Conservation (phyloP, 768 basidiomycete genomes). For the Auriscalpium microsporum region DNA sequence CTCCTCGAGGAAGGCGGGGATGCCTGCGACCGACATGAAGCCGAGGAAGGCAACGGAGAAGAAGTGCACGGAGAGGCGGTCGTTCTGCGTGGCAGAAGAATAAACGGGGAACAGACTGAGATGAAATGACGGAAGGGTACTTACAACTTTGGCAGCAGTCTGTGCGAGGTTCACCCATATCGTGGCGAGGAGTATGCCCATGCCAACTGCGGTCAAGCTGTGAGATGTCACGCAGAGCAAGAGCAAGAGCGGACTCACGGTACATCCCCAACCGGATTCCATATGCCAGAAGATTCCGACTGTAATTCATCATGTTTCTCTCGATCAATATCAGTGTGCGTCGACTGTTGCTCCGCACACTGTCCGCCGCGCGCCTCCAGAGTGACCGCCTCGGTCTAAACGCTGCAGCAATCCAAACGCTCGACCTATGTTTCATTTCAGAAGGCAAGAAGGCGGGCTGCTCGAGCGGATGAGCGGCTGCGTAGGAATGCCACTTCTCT, state of each 20-base stretch:
- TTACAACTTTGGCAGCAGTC: slow-evolving; percentile 18
- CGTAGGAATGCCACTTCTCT: slow-evolving; percentile 4
- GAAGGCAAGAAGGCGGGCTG: no score
- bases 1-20: slow-evolving; percentile 52
- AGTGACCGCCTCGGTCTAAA: slow-evolving; percentile 16
- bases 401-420: not conserved
- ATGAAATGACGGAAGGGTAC: slow-evolving; percentile 13
- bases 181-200: slow-evolving; percentile 31
- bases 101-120: slow-evolving; percentile 19
- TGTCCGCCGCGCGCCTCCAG: not conserved
- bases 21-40: slow-evolving; percentile 54
- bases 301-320: slow-evolving; percentile 41
- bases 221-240: slow-evolving; percentile 14
- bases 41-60: slow-evolving; percentile 49
- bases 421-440: not conserved
- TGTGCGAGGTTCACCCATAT: slow-evolving; percentile 35
- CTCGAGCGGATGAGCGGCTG: not conserved
- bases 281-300: slow-evolving; percentile 48
- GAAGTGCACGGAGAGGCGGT: slow-evolving; percentile 45
- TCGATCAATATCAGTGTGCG: slow-evolving; percentile 40
- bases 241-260: slow-evolving; percentile 15
- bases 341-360: slow-evolving; percentile 17
- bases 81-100: slow-evolving; percentile 32
- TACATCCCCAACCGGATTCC: slow-evolving; percentile 53
- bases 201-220: slow-evolving; percentile 13